Percentiles rank a stretch among this genome's conserved stretches.
These are phyloP conservation scores for Cardamine resedifolia DNA, from an alignment of 345 rosid species.

Conservation along the genomic window DNA sequence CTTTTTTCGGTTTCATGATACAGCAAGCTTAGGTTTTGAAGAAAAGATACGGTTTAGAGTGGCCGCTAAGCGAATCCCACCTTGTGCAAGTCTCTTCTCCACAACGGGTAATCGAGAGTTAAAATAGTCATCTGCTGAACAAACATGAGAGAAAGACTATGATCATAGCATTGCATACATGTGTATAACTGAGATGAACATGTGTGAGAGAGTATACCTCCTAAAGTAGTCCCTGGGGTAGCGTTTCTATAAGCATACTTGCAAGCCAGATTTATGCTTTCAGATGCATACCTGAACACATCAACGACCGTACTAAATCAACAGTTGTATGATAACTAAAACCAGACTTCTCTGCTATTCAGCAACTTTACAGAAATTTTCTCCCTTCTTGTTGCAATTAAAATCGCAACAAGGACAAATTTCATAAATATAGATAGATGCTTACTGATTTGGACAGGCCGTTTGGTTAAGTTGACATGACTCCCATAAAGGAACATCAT, in stretches of 20 bases:
- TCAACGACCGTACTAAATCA: not conserved
- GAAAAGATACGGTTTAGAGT: slow-evolving; percentile 77
- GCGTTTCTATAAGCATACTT: slow-evolving; percentile 82
- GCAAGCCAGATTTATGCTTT: slow-evolving; percentile 85
- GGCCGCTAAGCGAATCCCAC: slow-evolving; percentile 78
- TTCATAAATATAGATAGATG: not conserved
- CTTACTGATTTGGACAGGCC: slow-evolving; percentile 83
- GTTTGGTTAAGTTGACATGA: slow-evolving; percentile 56
- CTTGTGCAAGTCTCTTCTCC: slow-evolving; percentile 84
- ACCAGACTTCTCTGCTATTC: not conserved
- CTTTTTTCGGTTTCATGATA: slow-evolving; percentile 35
- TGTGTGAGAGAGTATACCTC: slow-evolving; percentile 47
- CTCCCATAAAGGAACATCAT: slow-evolving; percentile 61
- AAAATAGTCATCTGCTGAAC: slow-evolving; percentile 67
- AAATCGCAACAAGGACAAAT: not conserved
- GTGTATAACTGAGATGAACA: not conserved
- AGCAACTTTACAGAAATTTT: not conserved
- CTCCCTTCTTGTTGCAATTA: not conserved
- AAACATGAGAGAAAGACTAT: not conserved
- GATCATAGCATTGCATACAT: slow-evolving; percentile 13
- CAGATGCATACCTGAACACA: slow-evolving; percentile 76
- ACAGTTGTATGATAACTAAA: not conserved
- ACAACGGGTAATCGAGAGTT: slow-evolving; percentile 76
- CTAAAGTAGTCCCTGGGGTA: slow-evolving; percentile 82
- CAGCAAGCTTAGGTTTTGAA: slow-evolving; percentile 43